Conservation (phyloP, 2,329 filamentous ascomycete genomes). For the Epichloe uncinata region DNA sequence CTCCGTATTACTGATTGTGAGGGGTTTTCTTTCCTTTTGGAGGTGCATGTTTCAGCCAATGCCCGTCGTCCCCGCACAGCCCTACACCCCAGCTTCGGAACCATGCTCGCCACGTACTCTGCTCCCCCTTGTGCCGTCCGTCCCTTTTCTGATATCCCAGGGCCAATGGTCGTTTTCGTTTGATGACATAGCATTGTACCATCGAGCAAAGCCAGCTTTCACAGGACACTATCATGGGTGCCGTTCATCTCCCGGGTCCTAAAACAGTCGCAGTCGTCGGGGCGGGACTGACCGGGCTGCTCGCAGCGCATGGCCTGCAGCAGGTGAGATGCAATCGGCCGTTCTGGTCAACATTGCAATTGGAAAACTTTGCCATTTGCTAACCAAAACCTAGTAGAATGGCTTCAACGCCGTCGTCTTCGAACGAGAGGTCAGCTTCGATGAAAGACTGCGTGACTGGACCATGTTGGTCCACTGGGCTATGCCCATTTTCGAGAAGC, state of each 20-base stretch:
- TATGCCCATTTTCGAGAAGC: slow-evolving; percentile 19
- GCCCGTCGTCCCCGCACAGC: no score
- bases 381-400: slow-evolving; percentile 10
- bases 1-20: no score
- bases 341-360: neutral
- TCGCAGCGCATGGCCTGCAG: slow-evolving; percentile 23
- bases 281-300: slow-evolving; percentile 24
- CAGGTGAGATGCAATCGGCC: slow-evolving; percentile 14
- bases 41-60: no score
- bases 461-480: slow-evolving; percentile 28
- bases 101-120: no score
- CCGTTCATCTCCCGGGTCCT: neutral
- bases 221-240: neutral
- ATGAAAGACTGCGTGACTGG: slow-evolving; percentile 22
- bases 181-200: neutral
- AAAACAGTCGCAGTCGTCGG: slow-evolving; percentile 21
- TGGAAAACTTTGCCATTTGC: neutral
- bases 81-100: no score
- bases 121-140: no score
- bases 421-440: slow-evolving; percentile 17
- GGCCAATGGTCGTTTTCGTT: no score
- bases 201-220: neutral
- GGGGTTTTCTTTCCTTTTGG: no score
- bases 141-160: no score
- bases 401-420: slow-evolving; percentile 21